Conservation (phyloP, 495 filamentous ascomycete species). For the Penicillium manginii region DNA sequence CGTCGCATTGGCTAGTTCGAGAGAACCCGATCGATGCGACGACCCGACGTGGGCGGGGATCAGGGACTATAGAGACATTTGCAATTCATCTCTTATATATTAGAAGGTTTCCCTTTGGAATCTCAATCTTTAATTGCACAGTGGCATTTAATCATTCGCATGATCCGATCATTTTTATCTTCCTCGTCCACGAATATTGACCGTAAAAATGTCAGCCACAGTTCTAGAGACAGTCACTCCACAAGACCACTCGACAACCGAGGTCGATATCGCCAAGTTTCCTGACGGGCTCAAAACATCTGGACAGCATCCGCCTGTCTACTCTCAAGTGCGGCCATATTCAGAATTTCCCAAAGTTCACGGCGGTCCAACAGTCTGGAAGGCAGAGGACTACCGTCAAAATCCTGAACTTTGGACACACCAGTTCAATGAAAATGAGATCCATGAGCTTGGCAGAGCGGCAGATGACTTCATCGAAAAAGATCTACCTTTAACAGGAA, state of each 20-base stretch:
- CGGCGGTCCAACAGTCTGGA: slow-evolving; percentile 78
- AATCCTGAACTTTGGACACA: slow-evolving; percentile 80
- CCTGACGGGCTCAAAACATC: slow-evolving; percentile 69
- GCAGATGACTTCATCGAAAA: slow-evolving; percentile 70
- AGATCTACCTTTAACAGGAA: slow-evolving; percentile 69
- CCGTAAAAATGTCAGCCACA: slow-evolving; percentile 22
- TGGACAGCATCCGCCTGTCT: slow-evolving; percentile 78
- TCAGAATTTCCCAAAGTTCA: slow-evolving; percentile 74
- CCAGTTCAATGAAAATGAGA: slow-evolving; percentile 65
- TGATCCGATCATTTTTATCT: background rate
- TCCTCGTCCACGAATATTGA: background rate
- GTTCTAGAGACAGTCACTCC: slow-evolving; percentile 12
- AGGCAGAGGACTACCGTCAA: slow-evolving; percentile 68
- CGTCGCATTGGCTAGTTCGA: background rate
- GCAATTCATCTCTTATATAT: slow-evolving; percentile 17
- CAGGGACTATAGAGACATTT: background rate
- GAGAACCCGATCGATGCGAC: slow-evolving; percentile 19
- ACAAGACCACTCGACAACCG: slow-evolving; percentile 5
- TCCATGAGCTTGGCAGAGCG: slow-evolving; percentile 66
- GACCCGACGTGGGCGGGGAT: slow-evolving; percentile 15
- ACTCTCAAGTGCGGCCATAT: slow-evolving; percentile 68
- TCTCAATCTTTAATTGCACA: background rate
- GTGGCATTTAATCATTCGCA: background rate
- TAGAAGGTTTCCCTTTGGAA: background rate
- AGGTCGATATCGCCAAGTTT: slow-evolving; percentile 40